Evolutionary conservation across 768 basidiomycete genomes (phyloP).

Genomic region (Lactarius quietus): DNA sequence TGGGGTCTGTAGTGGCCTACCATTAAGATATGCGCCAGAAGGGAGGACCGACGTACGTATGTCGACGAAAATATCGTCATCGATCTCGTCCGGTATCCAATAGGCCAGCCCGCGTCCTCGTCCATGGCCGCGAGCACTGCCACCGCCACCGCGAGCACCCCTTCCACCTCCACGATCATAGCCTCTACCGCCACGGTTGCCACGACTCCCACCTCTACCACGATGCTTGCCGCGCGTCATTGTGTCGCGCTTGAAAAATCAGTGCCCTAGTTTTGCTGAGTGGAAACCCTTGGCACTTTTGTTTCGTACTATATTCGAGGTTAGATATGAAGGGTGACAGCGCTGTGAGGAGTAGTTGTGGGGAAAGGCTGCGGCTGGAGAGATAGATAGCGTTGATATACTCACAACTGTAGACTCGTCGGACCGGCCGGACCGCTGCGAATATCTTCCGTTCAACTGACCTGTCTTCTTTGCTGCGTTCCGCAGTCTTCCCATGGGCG

Average conservation of each 20-base stretch:
- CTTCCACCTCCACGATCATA: constrained; percentile 31
- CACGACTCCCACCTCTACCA: constrained; percentile 28
- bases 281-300: background rate
- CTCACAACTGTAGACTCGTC: background rate
- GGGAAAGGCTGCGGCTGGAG: background rate
- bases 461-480: background rate
- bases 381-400: background rate
- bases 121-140: constrained; percentile 22
- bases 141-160: constrained; percentile 29
- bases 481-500: background rate
- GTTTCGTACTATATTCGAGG: background rate
- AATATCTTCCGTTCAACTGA: background rate
- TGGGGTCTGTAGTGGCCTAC: background rate
- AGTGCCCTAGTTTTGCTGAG: background rate
- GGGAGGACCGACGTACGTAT: background rate
- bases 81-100: background rate
- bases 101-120: constrained; percentile 24
- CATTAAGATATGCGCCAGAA: background rate
- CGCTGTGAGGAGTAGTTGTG: background rate
- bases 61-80: constrained; percentile 24
- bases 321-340: background rate
- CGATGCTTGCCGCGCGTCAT: constrained; percentile 23
- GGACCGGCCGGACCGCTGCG: background rate
- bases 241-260: background rate
- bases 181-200: constrained; percentile 31